Conservation (phyloP, 164 flowering plant genomes). For the Sextonia rubra region DNA sequence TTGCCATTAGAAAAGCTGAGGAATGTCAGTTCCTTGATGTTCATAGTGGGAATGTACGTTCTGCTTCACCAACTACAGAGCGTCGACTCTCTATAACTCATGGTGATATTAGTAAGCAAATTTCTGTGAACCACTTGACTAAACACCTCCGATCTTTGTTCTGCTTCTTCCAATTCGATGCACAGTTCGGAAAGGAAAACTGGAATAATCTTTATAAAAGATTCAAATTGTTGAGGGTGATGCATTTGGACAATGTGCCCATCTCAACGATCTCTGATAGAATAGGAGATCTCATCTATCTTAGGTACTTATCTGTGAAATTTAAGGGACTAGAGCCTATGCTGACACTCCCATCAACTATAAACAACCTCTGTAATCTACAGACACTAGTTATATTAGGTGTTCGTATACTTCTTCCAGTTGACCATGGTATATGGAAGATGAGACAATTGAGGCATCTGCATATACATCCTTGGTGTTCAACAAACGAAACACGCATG, state of each 20-base stretch:
- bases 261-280: neutral
- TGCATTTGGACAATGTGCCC: neutral
- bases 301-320: neutral
- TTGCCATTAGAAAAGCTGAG: neutral
- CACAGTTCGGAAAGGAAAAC: too few relatives aligned
- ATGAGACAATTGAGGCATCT: constrained; percentile 11
- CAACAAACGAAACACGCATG: too few relatives aligned
- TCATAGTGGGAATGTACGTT: neutral
- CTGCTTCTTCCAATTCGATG: neutral
- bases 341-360: neutral
- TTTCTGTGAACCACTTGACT: neutral
- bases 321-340: neutral
- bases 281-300: neutral
- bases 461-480: neutral
- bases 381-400: neutral
- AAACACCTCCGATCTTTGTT: neutral
- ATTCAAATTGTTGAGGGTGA: neutral
- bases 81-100: neutral
- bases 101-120: neutral
- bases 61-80: neutral
- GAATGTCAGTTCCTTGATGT: neutral
- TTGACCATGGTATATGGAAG: neutral
- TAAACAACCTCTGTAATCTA: neutral
- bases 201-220: neutral
- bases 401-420: neutral